Conservation (phyloP, 75 land plant genomes). For the Larix kaempferi region DNA sequence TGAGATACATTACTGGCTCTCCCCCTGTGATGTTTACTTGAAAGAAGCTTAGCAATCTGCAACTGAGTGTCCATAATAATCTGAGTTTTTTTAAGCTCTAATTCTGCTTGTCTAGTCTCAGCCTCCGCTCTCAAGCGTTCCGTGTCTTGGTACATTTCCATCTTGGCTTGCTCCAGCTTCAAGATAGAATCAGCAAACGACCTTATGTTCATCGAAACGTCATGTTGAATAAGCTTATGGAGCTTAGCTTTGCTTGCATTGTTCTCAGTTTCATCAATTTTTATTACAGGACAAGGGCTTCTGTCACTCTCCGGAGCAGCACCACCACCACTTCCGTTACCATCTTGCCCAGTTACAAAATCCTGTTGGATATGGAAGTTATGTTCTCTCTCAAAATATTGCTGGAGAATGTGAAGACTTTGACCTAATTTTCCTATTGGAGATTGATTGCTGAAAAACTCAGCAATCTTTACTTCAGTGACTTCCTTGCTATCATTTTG, state of each 20-base stretch:
- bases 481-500: neutral
- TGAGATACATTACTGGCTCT: slow-evolving; percentile 3
- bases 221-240: neutral
- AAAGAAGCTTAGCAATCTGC: slow-evolving; percentile 41
- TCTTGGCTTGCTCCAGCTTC: slow-evolving; percentile 44
- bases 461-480: neutral
- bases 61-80: slow-evolving; percentile 46
- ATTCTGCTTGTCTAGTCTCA: slow-evolving; percentile 27
- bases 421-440: slow-evolving; percentile 1
- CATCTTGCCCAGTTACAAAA: neutral
- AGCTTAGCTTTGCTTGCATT: neutral
- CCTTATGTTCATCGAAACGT: slow-evolving; percentile 30
- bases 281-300: neutral
- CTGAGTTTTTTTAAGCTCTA: slow-evolving; percentile 29
- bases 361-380: neutral
- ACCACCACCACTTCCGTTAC: neutral
- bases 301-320: neutral
- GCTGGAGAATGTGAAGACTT: neutral
- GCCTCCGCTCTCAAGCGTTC: slow-evolving; percentile 39
- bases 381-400: slow-evolving; percentile 3
- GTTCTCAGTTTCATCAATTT: neutral
- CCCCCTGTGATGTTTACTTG: slow-evolving; percentile 21
- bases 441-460: neutral
- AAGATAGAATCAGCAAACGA: slow-evolving; percentile 33
- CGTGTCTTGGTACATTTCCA: slow-evolving; percentile 44